Conservation (phyloP, 768 basidiomycete species). For the Tricholoma furcatifolium region DNA sequence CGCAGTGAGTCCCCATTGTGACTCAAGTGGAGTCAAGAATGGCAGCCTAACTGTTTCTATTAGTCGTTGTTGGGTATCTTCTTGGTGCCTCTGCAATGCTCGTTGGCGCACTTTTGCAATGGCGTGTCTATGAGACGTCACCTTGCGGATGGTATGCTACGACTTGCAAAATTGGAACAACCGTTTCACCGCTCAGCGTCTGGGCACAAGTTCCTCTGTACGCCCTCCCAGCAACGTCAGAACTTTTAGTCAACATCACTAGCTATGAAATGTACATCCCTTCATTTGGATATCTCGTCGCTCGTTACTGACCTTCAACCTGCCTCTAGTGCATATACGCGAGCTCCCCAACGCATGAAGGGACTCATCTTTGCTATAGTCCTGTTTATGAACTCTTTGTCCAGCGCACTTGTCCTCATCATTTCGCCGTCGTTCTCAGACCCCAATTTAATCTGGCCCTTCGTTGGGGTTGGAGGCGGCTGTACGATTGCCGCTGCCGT, state of each 20-base stretch:
- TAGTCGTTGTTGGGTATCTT: conserved; percentile 20
- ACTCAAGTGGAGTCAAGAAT: neutral
- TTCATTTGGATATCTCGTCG: neutral
- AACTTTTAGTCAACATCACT: conserved; percentile 18
- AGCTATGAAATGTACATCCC: conserved; percentile 11
- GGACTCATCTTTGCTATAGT: conserved; percentile 38
- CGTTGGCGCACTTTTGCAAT: conserved; percentile 21
- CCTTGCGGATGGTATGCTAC: conserved; percentile 23
- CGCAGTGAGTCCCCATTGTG: conserved; percentile 15
- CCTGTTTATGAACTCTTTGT: conserved; percentile 32
- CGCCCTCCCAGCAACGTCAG: conserved; percentile 19
- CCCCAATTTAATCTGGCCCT: conserved; percentile 34
- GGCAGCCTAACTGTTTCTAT: neutral
- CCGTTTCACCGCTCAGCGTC: conserved; percentile 22
- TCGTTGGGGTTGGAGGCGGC: conserved; percentile 23
- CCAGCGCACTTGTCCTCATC: conserved; percentile 29
- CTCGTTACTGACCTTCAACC: neutral
- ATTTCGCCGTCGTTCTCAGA: conserved; percentile 33
- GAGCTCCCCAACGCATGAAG: conserved; percentile 43
- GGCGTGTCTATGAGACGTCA: conserved; percentile 23
- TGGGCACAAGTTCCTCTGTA: conserved; percentile 24
- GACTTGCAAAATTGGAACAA: conserved; percentile 19
- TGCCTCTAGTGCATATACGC: conserved; percentile 31
- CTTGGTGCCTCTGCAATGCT: conserved; percentile 19
- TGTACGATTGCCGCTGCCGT: conserved; percentile 20